Evolutionary conservation across 2,329 filamentous ascomycete genomes (phyloP), one percentile per base, ranked within the genome.

Genomic region (Ilyonectria sp.): DNA sequence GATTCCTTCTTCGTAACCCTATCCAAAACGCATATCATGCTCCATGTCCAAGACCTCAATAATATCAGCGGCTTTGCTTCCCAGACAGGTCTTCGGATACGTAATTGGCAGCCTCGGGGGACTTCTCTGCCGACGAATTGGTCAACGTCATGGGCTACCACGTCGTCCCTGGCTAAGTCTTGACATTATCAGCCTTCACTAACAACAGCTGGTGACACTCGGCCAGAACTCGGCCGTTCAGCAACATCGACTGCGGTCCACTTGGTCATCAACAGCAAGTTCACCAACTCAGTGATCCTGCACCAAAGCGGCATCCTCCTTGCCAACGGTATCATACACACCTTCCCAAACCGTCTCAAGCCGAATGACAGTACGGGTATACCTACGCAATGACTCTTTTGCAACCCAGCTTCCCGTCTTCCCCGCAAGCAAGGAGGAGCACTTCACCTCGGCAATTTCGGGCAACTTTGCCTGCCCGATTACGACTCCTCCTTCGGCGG

Each of bases 11-110:
- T 81, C 19, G 79, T 79, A 13, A 75, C 68, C 8, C 73, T 81
- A 7, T 80, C 80, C 63, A 75, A 76, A 17, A 69, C 75, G 9
- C 63, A 75, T 1, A 65, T 82, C 19, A 78, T 82, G 75, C 79
- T 79, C 3, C 78, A 81, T 19, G 75, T 90, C 56, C 81, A 86
- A 66, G 75, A 78, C 13, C 75, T 79, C 8, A 75, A 79, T 44
- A 78, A 79, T 74, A 70, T 92, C 44, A 93, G 91, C 62, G 83
- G 93, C 68, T 92, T 93, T 70, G 89, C 87, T 0, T 91, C 91
- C 2, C 85, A 81, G 90, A 92, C 76, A 81, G 81, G 2, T 90
- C 13, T 90, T 92, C 80, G 81, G 85, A 37, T 78, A 81, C 29
- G 87, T 92, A 49, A 88, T 86, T 63, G 87, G 84, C 56, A 80